Conservation (phyloP, 371 early-diverging fungal species). For the Coemansia sp. region DNA sequence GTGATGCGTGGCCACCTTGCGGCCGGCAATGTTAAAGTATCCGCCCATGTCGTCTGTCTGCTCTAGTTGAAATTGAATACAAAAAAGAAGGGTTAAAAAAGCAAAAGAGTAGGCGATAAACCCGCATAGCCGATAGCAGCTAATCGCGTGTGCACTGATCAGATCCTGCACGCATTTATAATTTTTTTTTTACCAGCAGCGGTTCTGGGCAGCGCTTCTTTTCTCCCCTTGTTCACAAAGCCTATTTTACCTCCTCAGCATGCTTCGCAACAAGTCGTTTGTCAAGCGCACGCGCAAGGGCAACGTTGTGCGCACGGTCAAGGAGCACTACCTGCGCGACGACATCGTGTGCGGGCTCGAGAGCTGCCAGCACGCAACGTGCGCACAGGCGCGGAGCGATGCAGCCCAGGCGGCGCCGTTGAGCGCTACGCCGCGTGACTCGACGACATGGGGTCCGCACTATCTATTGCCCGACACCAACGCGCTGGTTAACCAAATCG, state of each 20-base stretch:
- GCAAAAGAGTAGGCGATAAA: not conserved
- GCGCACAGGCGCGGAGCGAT: slow-evolving; percentile 11
- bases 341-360: slow-evolving; percentile 87
- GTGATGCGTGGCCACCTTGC: slow-evolving; percentile 52
- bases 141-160: not conserved
- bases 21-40: slow-evolving; percentile 52
- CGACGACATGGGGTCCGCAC: slow-evolving; percentile 59
- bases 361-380: slow-evolving; percentile 55
- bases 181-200: no score
- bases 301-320: slow-evolving; percentile 88
- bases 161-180: no score
- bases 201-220: not conserved
- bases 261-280: slow-evolving; percentile 66
- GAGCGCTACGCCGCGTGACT: slow-evolving; percentile 53
- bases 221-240: no score
- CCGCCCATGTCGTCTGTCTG: slow-evolving; percentile 33
- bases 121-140: not conserved
- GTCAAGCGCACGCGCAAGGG: slow-evolving; percentile 84
- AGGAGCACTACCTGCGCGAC: slow-evolving; percentile 95
- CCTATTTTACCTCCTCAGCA: slow-evolving; percentile 1
- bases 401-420: slow-evolving; percentile 38
- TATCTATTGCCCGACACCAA: slow-evolving; percentile 94
- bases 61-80: not conserved
- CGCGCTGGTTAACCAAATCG: slow-evolving; percentile 93
- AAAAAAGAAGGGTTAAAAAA: not conserved